Percentiles rank a stretch among this genome's conserved stretches.
phyloP scores from a whole-genome alignment of 2,329 filamentous ascomycete species.

The Sclerotinia trifoliorum region DNA sequence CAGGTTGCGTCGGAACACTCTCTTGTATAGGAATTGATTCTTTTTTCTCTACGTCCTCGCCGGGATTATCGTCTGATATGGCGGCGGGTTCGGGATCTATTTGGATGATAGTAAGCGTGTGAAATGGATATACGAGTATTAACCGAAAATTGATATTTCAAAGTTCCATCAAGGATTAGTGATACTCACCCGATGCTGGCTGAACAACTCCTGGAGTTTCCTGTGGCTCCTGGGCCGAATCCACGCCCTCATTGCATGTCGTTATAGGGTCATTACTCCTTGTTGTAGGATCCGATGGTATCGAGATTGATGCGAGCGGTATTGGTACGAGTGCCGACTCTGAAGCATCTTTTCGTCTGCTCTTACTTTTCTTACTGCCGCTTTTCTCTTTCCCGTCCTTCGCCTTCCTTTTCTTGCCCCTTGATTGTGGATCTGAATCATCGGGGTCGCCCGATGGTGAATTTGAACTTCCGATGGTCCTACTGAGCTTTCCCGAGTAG shows the following conservation, averaged over 20 bases:
- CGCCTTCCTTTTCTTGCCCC: slow-evolving; percentile 17
- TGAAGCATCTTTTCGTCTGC: slow-evolving; percentile 22
- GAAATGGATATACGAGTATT: background rate
- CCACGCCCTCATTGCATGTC: background rate
- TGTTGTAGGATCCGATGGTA: background rate
- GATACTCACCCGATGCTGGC: background rate
- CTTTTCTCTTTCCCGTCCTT: slow-evolving; percentile 25
- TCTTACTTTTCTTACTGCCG: slow-evolving; percentile 22
- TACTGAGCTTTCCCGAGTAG: slow-evolving; percentile 25
- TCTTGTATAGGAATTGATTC: background rate
- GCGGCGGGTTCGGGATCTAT: background rate
- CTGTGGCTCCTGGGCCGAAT: background rate
- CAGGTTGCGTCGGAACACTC: background rate
- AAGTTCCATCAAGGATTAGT: background rate
- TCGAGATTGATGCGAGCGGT: background rate
- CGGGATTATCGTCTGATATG: background rate
- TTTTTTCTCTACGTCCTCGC: background rate
- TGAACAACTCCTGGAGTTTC: background rate
- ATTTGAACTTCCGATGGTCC: background rate
- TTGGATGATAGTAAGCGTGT: background rate
- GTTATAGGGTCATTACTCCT: background rate
- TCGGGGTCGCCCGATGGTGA: background rate
- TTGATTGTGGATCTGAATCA: slow-evolving; percentile 8
- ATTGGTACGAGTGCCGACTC: background rate
- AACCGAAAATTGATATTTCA: background rate